Evolutionary conservation across 2,329 filamentous ascomycete species (phyloP).

Genomic region (Ophiostoma sp.): DNA sequence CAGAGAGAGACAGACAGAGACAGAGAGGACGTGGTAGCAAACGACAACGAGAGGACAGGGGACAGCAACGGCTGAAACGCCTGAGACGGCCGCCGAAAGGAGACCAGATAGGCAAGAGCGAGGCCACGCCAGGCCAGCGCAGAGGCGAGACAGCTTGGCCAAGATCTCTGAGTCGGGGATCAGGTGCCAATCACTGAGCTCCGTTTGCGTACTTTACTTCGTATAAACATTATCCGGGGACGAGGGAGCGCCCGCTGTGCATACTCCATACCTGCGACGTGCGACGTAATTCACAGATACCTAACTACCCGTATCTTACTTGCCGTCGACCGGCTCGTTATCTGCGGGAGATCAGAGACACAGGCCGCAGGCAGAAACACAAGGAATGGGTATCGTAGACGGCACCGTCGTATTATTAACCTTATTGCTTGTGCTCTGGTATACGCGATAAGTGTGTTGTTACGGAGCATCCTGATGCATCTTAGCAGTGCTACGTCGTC

Average conservation of each 20-base stretch:
- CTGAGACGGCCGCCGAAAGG: not conserved
- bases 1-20: not conserved
- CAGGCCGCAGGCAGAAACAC: not conserved
- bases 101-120: not conserved
- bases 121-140: not conserved
- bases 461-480: not conserved
- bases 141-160: not conserved
- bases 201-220: not conserved
- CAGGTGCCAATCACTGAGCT: not conserved
- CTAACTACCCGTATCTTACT: not conserved
- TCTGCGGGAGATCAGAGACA: too few relatives aligned
- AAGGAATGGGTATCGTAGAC: not conserved
- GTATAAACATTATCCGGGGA: not conserved
- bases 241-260: not conserved
- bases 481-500: conserved; percentile 1
- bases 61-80: not conserved
- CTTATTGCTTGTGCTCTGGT: not conserved
- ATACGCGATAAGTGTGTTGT: not conserved
- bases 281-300: not conserved
- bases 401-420: conserved; percentile 3
- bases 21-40: not conserved
- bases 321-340: too few relatives aligned
- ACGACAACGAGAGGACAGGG: not conserved
- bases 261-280: not conserved
- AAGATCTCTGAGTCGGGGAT: not conserved